phyloP scores from a whole-genome alignment of 352 stramenopile genomes.

The Phytophthora nicotianae region DNA sequence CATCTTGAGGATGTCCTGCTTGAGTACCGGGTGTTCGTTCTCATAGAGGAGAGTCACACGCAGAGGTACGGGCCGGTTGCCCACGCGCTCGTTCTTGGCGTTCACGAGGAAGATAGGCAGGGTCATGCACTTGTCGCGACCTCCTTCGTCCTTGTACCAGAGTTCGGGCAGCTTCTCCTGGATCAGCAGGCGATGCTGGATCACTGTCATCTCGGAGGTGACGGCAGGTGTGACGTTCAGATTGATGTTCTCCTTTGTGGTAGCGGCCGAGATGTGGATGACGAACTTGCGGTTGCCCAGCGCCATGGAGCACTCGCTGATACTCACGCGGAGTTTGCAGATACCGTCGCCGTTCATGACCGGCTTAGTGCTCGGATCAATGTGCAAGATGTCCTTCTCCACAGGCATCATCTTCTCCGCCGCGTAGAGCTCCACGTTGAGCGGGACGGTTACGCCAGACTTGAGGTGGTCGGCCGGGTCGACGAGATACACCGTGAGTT shows the following conservation, averaged over 20 bases:
- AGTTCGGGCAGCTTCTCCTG: constrained; percentile 84
- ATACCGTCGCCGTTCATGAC: constrained; percentile 86
- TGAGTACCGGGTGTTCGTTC: constrained; percentile 90
- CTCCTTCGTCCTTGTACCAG: constrained; percentile 89
- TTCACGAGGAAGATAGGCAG: constrained; percentile 81
- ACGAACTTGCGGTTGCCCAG: constrained; percentile 89
- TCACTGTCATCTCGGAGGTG: constrained; percentile 84
- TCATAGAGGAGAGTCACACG: constrained; percentile 88
- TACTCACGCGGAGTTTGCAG: constrained; percentile 81
- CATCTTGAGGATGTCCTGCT: constrained; percentile 95
- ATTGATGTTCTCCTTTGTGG: constrained; percentile 53
- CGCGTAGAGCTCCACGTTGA: constrained; percentile 84
- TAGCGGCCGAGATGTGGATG: constrained; percentile 71
- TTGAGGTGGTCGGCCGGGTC: constrained; percentile 81
- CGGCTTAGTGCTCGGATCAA: constrained; percentile 79
- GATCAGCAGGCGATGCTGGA: constrained; percentile 84
- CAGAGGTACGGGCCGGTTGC: constrained; percentile 75
- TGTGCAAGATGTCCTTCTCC: constrained; percentile 79
- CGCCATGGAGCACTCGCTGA: constrained; percentile 85
- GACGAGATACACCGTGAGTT: constrained; percentile 89
- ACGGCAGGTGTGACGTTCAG: constrained; percentile 65
- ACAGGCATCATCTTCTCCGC: constrained; percentile 86
- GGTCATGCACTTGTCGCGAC: constrained; percentile 87
- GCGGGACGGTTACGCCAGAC: constrained; percentile 72
- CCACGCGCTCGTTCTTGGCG: constrained; percentile 78